These are phyloP conservation scores for Yarrowia yakushimensis DNA, from an alignment of 805 yeast genomes.

Conservation along the genomic window DNA sequence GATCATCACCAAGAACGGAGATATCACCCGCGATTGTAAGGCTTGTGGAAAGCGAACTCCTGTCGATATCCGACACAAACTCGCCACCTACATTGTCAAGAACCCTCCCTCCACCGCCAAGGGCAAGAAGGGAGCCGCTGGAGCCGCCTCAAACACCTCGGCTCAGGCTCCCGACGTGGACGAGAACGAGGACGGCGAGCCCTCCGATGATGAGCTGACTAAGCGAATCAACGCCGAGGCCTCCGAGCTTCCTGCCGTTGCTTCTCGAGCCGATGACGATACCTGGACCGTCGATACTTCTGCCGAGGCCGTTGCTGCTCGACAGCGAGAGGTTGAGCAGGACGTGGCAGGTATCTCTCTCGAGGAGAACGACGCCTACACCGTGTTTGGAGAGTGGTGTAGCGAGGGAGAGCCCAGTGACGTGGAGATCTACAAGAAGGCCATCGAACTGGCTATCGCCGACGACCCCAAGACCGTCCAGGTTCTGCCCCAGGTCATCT, in stretches of 20 bases:
- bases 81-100: conserved; percentile 81
- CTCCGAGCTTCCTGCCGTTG: conserved; percentile 54
- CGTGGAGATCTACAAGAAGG: conserved; percentile 88
- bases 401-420: conserved; percentile 65
- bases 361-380: conserved; percentile 49
- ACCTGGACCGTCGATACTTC: conserved; percentile 98
- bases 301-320: conserved; percentile 88
- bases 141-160: conserved; percentile 70
- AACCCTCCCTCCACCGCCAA: conserved; percentile 62
- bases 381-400: conserved; percentile 89
- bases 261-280: conserved; percentile 62
- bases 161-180: conserved; percentile 39
- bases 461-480: conserved; percentile 75
- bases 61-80: conserved; percentile 81
- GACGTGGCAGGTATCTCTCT: conserved; percentile 45
- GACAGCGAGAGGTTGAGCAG: conserved; percentile 78
- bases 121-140: conserved; percentile 59
- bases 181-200: conserved; percentile 43
- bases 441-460: conserved; percentile 69
- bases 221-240: conserved; percentile 82
- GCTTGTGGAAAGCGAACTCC: conserved; percentile 92
- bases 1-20: conserved; percentile 68
- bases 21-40: conserved; percentile 86
- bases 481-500: conserved; percentile 87
- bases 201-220: conserved; percentile 71